A percentile compares a stretch with the other conserved stretches of the same genome.
Conservation (phyloP, 1,139 yeast species). For the Wickerhamiella pararugosa region DNA sequence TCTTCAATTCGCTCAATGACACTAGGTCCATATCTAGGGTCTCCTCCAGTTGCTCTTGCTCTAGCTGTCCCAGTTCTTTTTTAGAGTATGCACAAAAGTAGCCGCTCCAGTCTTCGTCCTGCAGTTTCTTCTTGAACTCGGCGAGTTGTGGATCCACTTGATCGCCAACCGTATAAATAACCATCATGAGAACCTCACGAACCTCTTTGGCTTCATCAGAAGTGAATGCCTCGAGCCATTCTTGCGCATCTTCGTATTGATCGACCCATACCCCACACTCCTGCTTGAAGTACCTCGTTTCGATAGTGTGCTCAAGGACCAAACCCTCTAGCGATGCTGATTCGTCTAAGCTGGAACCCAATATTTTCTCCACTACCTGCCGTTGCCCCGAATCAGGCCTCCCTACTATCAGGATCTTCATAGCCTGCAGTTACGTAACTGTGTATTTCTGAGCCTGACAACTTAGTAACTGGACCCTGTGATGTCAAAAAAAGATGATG, state of each 20-base stretch:
- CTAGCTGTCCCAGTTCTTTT: neutral
- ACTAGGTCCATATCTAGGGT: slow-evolving; percentile 10
- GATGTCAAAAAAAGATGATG: slow-evolving; percentile 16
- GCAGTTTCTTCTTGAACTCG: slow-evolving; percentile 14
- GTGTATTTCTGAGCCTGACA: neutral
- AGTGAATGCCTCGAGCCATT: slow-evolving; percentile 27
- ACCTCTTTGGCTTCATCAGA: slow-evolving; percentile 27
- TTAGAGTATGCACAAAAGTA: neutral
- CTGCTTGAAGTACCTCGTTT: slow-evolving; percentile 28
- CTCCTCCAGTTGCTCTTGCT: neutral
- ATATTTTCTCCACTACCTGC: slow-evolving; percentile 18
- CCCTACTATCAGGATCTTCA: slow-evolving; percentile 29
- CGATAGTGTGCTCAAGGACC: slow-evolving; percentile 18
- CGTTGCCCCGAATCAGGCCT: slow-evolving; percentile 26
- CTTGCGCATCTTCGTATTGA: slow-evolving; percentile 21
- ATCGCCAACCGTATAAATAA: slow-evolving; percentile 24
- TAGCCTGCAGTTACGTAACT: neutral
- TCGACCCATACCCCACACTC: slow-evolving; percentile 31
- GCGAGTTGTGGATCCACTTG: slow-evolving; percentile 12
- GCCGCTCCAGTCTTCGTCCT: slow-evolving; percentile 12
- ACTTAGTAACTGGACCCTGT: neutral
- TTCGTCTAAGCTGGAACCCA: neutral
- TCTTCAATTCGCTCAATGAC: slow-evolving; percentile 2
- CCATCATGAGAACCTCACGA: slow-evolving; percentile 28
- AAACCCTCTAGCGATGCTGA: slow-evolving; percentile 9